A percentile compares a stretch with the other conserved stretches of the same genome.
Evolutionary conservation across 805 yeast genomes (phyloP).

Genomic region (Kluyveromyces wickerhamii): DNA sequence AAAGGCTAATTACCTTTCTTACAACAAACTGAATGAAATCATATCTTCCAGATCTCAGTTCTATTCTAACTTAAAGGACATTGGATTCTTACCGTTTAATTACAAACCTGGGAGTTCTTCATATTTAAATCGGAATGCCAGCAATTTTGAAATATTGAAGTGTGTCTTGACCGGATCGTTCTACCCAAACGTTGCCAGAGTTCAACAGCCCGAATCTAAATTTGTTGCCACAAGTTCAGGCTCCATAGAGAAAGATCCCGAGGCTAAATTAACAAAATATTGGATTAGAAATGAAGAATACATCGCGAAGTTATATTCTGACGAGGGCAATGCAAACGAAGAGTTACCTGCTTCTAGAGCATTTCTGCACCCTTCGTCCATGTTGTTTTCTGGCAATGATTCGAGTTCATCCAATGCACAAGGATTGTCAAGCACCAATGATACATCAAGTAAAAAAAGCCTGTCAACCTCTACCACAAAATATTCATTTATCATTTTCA

Average conservation of each 20-base stretch:
- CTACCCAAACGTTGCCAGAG: conserved; percentile 76
- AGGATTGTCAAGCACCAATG: conserved; percentile 11
- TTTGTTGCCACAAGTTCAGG: conserved; percentile 65
- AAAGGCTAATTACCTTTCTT: conserved; percentile 52
- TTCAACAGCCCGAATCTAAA: conserved; percentile 76
- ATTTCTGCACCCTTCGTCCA: conserved; percentile 81
- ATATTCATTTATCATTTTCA: conserved; percentile 57
- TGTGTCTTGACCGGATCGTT: conserved; percentile 73
- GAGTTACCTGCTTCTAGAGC: conserved; percentile 57
- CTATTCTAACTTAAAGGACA: conserved; percentile 59
- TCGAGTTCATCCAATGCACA: conserved; percentile 19
- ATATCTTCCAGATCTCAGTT: conserved; percentile 64
- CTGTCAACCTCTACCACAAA: conserved; percentile 31
- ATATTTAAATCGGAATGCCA: conserved; percentile 43
- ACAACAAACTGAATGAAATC: conserved; percentile 60
- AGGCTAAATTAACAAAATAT: conserved; percentile 59
- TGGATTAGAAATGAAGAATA: conserved; percentile 64
- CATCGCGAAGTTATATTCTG: conserved; percentile 24
- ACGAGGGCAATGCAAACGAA: conserved; percentile 11
- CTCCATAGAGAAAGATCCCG: conserved; percentile 79
- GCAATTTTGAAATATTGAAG: conserved; percentile 44
- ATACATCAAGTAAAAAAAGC: conserved; percentile 15
- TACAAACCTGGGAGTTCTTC: conserved; percentile 30
- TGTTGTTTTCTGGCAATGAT: conserved; percentile 47
- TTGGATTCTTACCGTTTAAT: conserved; percentile 62